Evolutionary conservation across 805 yeast genomes (phyloP), one percentile per base, ranked within the genome.

Genomic region (Pichia heedii): DNA sequence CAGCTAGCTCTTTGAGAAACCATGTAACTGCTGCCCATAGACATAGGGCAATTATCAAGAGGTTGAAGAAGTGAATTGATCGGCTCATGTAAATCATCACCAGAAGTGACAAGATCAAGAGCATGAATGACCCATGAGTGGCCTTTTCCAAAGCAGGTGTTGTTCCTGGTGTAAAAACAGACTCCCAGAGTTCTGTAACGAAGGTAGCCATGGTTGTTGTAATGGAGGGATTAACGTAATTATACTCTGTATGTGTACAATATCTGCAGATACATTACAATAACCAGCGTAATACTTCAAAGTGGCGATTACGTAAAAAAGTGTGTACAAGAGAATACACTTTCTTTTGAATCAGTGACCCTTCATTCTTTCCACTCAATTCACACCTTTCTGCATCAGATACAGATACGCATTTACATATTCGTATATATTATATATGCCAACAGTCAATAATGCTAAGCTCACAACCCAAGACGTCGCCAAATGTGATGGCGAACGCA

Each of bases 131-230:
- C 2, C 68, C 72, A 59, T 93, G 97, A 0, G 97, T 90, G 2
- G 97, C 97, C 33, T 72, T 69, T n/a, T 88, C 70, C 41, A 93
- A 71, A 1, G 94, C 87, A 1, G 97, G 96, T 1, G 93, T 76
- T 1, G 95, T 77, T 1, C 98, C 98, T 6, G 97, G 97, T 16
- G 86, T 80, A 63, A 90, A 85, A 22, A 93, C 77, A 13, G 95
- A 84, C 44, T 84, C 81, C 97, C 97, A 89, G 36, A 90, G 71
- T 22, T 84, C 94, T 22, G 63, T 67, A 32, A 83, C 46, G 57
- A 79, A 79, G 7, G 24, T 32, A 32, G 20, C 34, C 34, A 16
- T 32, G 8, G 8, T 24, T 24, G 27, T 24, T 11, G n/a, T n/a
- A n/a, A n/a, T n/a, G n/a, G n/a, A n/a, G n/a, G n/a, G n/a, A n/a